phyloP scores from a whole-genome alignment of 106 monocot genomes.

The Dendrobium nobile region DNA sequence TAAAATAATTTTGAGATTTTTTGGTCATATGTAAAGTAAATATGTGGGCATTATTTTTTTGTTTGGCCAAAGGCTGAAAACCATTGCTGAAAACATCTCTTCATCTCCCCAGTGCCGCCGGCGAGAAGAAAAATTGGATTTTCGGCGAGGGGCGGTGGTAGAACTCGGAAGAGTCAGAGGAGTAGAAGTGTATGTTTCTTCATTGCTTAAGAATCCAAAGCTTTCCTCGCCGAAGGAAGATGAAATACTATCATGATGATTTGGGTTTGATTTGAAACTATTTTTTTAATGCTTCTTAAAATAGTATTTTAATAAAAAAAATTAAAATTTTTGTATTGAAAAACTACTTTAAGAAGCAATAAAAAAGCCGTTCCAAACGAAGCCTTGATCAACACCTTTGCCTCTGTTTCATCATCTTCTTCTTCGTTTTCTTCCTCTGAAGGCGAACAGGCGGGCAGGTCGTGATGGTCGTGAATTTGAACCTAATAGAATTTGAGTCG shows the following conservation, averaged over 20 bases:
- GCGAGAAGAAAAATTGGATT: neutral
- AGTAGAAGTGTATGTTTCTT: slow-evolving; percentile 30
- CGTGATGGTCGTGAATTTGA: too few species aligned
- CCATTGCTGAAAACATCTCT: slow-evolving; percentile 18
- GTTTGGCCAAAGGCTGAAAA: slow-evolving; percentile 31
- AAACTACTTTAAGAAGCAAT: too few species aligned
- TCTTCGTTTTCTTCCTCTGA: slow-evolving; percentile 1
- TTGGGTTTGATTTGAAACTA: too few species aligned
- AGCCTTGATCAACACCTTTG: slow-evolving; percentile 18
- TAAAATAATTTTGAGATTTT: too few species aligned
- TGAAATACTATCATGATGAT: slow-evolving; percentile 39
- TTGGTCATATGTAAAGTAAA: too few species aligned
- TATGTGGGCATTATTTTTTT: too few species aligned
- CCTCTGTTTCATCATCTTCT: slow-evolving; percentile 8
- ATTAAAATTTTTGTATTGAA: too few species aligned
- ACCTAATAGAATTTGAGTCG: too few species aligned
- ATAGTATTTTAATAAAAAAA: too few species aligned
- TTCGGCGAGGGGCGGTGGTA: slow-evolving; percentile 26
- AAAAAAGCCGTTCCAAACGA: too few species aligned
- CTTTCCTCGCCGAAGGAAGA: slow-evolving; percentile 25
- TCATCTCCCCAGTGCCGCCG: neutral
- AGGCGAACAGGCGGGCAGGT: neutral
- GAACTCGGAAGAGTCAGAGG: slow-evolving; percentile 65
- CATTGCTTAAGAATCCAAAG: neutral
- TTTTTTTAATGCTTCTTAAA: too few species aligned